Percentiles rank a stretch among this genome's conserved stretches.
These are phyloP conservation scores for Colletotrichum euphorbiae DNA, from an alignment of 2,329 filamentous ascomycete species.

Conservation along the genomic window DNA sequence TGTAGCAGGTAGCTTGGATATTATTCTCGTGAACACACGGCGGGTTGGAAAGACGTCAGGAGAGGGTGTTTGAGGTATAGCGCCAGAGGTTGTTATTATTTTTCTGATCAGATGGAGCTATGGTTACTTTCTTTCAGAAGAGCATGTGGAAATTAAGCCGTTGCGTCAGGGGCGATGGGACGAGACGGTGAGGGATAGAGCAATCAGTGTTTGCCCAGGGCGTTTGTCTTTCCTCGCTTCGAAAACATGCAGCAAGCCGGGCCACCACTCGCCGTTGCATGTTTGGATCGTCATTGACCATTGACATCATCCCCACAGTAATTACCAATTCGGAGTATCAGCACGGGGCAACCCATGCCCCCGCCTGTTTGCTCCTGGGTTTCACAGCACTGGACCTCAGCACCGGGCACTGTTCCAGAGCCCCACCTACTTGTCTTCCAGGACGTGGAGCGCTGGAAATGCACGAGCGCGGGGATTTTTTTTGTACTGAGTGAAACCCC, in stretches of 20 bases:
- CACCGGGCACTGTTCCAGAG: not conserved
- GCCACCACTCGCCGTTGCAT: constrained; percentile 9
- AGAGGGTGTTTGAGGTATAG: not conserved
- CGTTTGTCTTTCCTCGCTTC: not conserved
- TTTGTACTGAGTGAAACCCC: constrained; percentile 11
- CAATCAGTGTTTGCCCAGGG: not conserved
- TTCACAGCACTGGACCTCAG: not conserved
- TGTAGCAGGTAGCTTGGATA: constrained; percentile 9
- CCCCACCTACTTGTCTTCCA: not conserved
- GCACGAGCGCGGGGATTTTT: constrained; percentile 16
- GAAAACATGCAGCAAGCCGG: constrained; percentile 19
- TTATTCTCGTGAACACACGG: constrained; percentile 17
- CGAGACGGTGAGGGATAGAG: not conserved
- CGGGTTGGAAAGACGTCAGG: not conserved
- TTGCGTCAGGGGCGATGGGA: constrained; percentile 8
- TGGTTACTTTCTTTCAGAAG: not conserved
- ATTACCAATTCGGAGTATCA: not conserved
- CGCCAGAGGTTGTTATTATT: not conserved
- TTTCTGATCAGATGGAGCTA: constrained; percentile 23
- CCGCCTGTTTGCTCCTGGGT: not conserved
- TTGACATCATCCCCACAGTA: constrained; percentile 27
- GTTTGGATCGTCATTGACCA: constrained; percentile 7
- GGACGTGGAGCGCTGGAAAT: not conserved
- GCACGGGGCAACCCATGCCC: not conserved
- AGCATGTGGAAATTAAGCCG: constrained; percentile 8